phyloP scores from a whole-genome alignment of 768 basidiomycete species.

The Rhodocollybia butyracea region DNA sequence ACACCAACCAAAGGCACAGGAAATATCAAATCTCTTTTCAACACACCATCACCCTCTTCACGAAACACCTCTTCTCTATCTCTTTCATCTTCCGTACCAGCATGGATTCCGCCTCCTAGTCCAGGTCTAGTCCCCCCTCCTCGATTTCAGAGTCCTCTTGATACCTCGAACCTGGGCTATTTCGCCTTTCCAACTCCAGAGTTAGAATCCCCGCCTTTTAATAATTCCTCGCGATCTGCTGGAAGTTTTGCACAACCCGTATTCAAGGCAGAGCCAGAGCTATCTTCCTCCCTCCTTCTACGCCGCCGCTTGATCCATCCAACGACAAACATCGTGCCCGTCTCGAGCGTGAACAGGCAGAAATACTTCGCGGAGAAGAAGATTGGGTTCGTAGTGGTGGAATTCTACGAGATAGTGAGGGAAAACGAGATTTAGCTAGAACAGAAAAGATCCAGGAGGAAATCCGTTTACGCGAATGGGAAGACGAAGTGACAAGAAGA shows the following conservation, averaged over 20 bases:
- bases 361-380: slow-evolving; percentile 36
- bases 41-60: background rate
- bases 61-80: background rate
- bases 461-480: slow-evolving; percentile 40
- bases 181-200: background rate
- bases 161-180: slow-evolving; percentile 1
- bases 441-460: slow-evolving; percentile 48
- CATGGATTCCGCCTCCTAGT: slow-evolving; percentile 2
- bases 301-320: background rate
- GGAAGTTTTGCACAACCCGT: background rate
- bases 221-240: background rate
- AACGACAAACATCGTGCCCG: background rate
- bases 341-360: background rate
- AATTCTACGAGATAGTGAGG: slow-evolving; percentile 45
- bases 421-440: slow-evolving; percentile 46
- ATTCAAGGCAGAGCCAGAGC: background rate
- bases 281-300: background rate
- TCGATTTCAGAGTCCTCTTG: background rate
- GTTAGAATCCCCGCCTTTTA: background rate
- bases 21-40: background rate
- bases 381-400: slow-evolving; percentile 62
- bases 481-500: slow-evolving; percentile 30
- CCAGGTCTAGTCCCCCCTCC: background rate
- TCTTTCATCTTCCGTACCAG: background rate
- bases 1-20: background rate